Evolutionary conservation across 2,329 filamentous ascomycete species (phyloP), one percentile per base, ranked within the genome.

Genomic region (Rhinocladiella similis): DNA sequence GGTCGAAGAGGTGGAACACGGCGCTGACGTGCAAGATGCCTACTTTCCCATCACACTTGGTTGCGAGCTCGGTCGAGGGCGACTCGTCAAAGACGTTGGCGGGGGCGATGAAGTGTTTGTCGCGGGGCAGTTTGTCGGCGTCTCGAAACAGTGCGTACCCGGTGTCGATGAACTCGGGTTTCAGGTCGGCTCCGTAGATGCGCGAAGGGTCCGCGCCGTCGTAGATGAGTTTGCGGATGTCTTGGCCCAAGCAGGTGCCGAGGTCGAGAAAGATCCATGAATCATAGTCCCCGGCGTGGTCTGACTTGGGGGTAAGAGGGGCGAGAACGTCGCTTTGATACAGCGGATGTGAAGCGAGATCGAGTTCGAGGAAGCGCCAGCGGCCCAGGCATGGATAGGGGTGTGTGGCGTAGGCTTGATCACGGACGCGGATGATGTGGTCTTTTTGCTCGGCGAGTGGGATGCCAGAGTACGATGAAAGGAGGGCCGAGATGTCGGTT

Each of bases 151-250:
- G 64, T 45, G 73, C 68, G 61, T 74, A 76, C 3, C 75, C 75
- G 0, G 74, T 57, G 10, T 74, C 68, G 59, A 77, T 70, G 61
- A 77, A 73, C 2, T 65, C 67, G 1, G 65, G 63, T 33, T 69
- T 65, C 18, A 76, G 66, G 48, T 66, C 64, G 13, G 59, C 54
- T 12, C 63, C 64, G 20, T 56, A 56, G n/a, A 84, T 68, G 45
- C 77, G 75, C 14, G 72, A 66, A 4, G 75, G 71, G 20, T 76
- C 69, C 6, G 80, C 80, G 18, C 81, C 82, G 54, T 82, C 79
- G 49, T 53, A 64, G 33, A 70, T 67, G 1, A 79, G 68, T 61
- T 75, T 75, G 29, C 75, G 74, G 25, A 77, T 18, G 57, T 77
- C 75, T 54, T 78, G 75, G 19, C 74, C 74, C 18, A 77, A 67